Evolutionary conservation across 2,329 filamentous ascomycete species (phyloP), one percentile per base, ranked within the genome.

Genomic region (Hypoxylon sp.): DNA sequence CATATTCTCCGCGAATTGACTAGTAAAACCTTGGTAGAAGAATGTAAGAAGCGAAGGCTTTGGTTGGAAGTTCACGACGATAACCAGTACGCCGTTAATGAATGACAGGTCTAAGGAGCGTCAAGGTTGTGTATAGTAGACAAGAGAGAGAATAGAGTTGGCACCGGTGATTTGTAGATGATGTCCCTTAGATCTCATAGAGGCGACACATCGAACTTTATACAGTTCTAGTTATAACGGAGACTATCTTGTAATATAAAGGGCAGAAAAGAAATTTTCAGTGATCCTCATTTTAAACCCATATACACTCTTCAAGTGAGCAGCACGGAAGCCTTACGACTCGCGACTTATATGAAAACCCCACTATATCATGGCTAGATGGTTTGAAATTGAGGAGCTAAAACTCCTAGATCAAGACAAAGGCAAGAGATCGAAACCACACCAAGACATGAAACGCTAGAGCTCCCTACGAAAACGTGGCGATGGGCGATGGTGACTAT

Each of bases 371-470:
- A 29, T 47, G 58, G 21, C 39, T 46, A 57, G 57, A n/a, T 56
- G 17, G 42, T 32, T 32, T 53, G 53, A 35, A 50, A 37, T 37
- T 6, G 27, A 13, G 3, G 3, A 17, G 17, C 47, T 51, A 61
- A 51, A 17, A 13, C 29, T 47, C 24, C 42, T 54, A 59, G 32
- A 50, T 15, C 19, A 24, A 24, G 8, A 46, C 46, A 15, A 51
- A 61, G 54, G 46, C 24, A 29, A 31, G 47, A 10, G 53, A 13
- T 31, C 29, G 21, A 21, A 42, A 47, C 37, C 17, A 3, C 17
- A 37, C 19, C 6, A 53, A 46, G 31, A 65, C 37, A 42, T 67
- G 65, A 70, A 70, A 70, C 68, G 15, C 24, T 60, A 48, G 62
- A 21, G 39, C 4, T 51, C 42, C 46, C 39, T 54, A 15, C 15